A percentile compares a stretch with the other conserved stretches of the same genome.
Evolutionary conservation across 495 filamentous ascomycete genomes (phyloP).

Genomic region (Ascodesmis nigricans): DNA sequence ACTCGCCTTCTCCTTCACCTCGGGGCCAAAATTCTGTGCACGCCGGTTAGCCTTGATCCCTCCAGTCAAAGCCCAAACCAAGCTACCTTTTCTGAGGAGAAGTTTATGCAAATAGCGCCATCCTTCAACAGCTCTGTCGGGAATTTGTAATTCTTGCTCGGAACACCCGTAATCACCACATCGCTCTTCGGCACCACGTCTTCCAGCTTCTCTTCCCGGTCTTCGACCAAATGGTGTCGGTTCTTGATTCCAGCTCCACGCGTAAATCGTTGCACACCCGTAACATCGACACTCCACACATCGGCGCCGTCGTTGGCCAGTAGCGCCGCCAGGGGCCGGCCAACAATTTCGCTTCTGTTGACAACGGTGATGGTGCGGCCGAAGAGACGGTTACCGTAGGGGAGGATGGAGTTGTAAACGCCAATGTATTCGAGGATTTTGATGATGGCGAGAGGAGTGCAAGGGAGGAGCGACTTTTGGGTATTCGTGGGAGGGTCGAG

Average conservation of each 20-base stretch:
- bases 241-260: slow-evolving; percentile 67
- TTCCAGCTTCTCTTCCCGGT: slow-evolving; percentile 50
- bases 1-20: slow-evolving; percentile 80
- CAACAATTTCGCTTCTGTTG: slow-evolving; percentile 87
- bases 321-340: slow-evolving; percentile 77
- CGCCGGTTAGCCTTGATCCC: neutral
- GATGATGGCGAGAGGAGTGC: slow-evolving; percentile 82
- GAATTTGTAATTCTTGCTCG: slow-evolving; percentile 65
- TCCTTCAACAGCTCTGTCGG: slow-evolving; percentile 59
- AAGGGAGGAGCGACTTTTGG: slow-evolving; percentile 81
- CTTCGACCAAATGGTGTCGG: slow-evolving; percentile 58
- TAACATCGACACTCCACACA: slow-evolving; percentile 86
- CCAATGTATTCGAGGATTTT: slow-evolving; percentile 90
- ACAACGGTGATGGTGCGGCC: slow-evolving; percentile 85
- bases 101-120: slow-evolving; percentile 90
- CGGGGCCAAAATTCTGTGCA: slow-evolving; percentile 59
- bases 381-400: slow-evolving; percentile 78
- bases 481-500: slow-evolving; percentile 58
- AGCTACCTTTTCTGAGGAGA: slow-evolving; percentile 65
- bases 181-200: slow-evolving; percentile 71
- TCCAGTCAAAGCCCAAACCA: neutral
- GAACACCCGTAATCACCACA: slow-evolving; percentile 89
- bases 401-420: slow-evolving; percentile 90
- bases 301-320: slow-evolving; percentile 89
- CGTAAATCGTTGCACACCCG: slow-evolving; percentile 77